Conservation (phyloP, 257 asterid genomes). For the Gynochthodes officinalis region DNA sequence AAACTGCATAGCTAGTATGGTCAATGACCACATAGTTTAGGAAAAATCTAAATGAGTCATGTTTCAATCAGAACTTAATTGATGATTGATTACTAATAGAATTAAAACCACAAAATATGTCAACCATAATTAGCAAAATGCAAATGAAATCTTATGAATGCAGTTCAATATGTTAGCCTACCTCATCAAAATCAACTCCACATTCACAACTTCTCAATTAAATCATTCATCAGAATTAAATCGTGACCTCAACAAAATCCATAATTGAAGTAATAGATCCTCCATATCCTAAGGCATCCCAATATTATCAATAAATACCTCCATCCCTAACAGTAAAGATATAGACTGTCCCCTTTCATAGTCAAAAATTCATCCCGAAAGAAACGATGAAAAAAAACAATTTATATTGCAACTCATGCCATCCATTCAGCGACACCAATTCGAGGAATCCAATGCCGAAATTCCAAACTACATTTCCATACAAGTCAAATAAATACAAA, state of each 20-base stretch:
- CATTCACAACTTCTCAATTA: constrained; percentile 75
- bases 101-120: background rate
- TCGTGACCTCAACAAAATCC: constrained; percentile 84
- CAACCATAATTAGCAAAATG: background rate
- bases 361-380: background rate
- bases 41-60: background rate
- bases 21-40: constrained; percentile 48
- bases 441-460: background rate
- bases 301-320: background rate
- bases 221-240: constrained; percentile 71
- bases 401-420: constrained; percentile 1
- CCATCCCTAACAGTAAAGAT: background rate
- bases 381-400: too few relatives aligned
- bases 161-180: constrained; percentile 2
- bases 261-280: constrained; percentile 57
- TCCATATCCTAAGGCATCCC: constrained; percentile 55
- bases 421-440: background rate
- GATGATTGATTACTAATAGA: background rate
- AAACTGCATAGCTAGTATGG: constrained; percentile 65
- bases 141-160: background rate
- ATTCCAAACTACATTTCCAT: background rate
- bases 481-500: background rate
- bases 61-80: background rate
- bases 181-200: constrained; percentile 93
- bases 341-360: background rate